phyloP scores from a whole-genome alignment of 257 asterid genomes.

The Thymus quinquecostatus region DNA sequence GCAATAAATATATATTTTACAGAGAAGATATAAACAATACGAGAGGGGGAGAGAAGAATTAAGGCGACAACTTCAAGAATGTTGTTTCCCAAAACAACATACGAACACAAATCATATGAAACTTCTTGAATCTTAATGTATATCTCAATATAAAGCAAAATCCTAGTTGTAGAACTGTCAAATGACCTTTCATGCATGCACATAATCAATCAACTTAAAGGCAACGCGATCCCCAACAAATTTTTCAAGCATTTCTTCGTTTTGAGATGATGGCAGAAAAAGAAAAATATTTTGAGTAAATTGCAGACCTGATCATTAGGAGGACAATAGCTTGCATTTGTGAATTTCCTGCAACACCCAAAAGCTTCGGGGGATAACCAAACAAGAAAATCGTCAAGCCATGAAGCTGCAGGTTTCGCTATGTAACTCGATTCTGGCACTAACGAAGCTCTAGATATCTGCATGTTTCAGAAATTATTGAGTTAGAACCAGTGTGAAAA shows the following conservation, averaged over 20 bases:
- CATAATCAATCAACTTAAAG: too few relatives aligned
- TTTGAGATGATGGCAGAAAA: not conserved
- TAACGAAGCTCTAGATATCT: conserved; percentile 93
- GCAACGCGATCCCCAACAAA: too few relatives aligned
- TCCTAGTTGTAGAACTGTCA: not conserved
- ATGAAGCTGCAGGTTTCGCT: conserved; percentile 99
- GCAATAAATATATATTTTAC: conserved; percentile 4
- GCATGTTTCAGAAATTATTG: conserved; percentile 35
- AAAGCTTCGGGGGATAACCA: conserved; percentile 99
- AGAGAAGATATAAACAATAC: not conserved
- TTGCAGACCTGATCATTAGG: conserved; percentile 87
- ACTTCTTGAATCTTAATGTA: not conserved
- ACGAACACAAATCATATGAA: not conserved
- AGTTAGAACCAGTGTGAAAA: conserved; percentile 13
- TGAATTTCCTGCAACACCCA: conserved; percentile 95
- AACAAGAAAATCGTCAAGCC: conserved; percentile 98
- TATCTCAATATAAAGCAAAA: not conserved
- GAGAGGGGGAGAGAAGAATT: not conserved
- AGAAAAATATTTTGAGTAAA: not conserved
- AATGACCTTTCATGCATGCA: not conserved
- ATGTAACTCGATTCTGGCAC: conserved; percentile 88
- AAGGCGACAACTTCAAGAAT: not conserved
- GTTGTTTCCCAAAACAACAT: not conserved
- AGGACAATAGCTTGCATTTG: conserved; percentile 86
- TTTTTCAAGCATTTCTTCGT: not conserved